Evolutionary conservation across 2,329 filamentous ascomycete genomes (phyloP).

Genomic region (Arthrobotrys sphaeroides): DNA sequence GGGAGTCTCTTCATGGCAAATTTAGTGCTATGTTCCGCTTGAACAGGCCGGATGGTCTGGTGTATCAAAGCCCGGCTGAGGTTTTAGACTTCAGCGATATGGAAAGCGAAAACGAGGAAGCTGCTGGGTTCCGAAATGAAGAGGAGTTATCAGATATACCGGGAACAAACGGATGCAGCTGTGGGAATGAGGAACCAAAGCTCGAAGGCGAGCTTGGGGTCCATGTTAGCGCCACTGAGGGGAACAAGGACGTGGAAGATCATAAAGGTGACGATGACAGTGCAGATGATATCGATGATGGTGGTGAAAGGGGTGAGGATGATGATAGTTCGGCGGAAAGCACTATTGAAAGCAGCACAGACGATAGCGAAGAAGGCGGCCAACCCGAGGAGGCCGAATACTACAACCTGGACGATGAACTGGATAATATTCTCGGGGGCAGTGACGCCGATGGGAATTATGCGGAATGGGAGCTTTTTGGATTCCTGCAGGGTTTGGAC

Average conservation of each 20-base stretch:
- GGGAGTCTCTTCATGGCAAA: neutral
- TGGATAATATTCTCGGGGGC: neutral
- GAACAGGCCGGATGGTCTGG: neutral
- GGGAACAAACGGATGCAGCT: neutral
- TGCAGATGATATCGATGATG: neutral
- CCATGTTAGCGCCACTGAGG: no score
- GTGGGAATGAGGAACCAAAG: neutral
- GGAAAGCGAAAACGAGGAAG: neutral
- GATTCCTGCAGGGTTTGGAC: neutral
- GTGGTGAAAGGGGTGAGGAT: neutral
- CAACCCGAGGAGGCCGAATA: no score
- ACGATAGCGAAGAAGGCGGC: neutral
- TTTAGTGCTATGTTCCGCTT: neutral
- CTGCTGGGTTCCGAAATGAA: neutral
- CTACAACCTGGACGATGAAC: neutral
- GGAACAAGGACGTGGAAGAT: no score
- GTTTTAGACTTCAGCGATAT: neutral
- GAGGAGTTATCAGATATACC: neutral
- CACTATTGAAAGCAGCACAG: neutral
- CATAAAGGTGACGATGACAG: no score
- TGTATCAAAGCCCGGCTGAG: neutral
- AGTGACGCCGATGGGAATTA: neutral
- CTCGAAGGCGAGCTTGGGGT: no score
- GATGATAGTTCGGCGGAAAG: neutral
- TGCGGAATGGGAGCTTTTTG: neutral